phyloP scores from a whole-genome alignment of 2,329 filamentous ascomycete species.

The Byssothecium circinans region DNA sequence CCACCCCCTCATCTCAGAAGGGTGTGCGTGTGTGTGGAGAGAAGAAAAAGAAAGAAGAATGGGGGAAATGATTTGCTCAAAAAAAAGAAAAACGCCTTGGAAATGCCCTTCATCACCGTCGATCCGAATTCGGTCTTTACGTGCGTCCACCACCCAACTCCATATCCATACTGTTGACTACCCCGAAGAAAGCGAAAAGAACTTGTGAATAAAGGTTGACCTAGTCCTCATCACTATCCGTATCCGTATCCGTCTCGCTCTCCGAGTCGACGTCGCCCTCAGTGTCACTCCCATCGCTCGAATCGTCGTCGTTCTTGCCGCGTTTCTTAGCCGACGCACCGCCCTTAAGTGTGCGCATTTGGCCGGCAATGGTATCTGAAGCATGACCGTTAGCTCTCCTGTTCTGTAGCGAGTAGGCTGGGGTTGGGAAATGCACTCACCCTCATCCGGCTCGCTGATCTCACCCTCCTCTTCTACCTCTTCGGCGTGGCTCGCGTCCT shows the following conservation, averaged over 20 bases:
- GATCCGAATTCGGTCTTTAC: too few relatives aligned
- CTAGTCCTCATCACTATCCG: constrained; percentile 47
- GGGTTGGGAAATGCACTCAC: constrained; percentile 58
- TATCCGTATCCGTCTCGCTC: constrained; percentile 54
- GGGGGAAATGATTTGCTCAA: too few relatives aligned
- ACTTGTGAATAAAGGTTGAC: not conserved
- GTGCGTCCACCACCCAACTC: too few relatives aligned
- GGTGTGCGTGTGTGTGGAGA: too few relatives aligned
- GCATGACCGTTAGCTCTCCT: constrained; percentile 24
- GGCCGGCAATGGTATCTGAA: constrained; percentile 82
- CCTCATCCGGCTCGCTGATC: constrained; percentile 96
- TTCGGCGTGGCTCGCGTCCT: constrained; percentile 83
- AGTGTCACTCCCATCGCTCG: constrained; percentile 63
- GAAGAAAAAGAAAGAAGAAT: too few relatives aligned
- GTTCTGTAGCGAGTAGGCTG: not conserved
- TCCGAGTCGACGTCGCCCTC: constrained; percentile 62
- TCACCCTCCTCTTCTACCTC: constrained; percentile 85
- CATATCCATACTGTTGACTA: not conserved
- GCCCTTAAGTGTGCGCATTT: constrained; percentile 85
- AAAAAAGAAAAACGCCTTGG: too few relatives aligned
- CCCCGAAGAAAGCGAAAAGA: not conserved
- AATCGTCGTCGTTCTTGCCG: constrained; percentile 61
- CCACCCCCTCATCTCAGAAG: too few relatives aligned
- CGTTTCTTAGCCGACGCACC: constrained; percentile 63
- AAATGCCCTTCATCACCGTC: too few relatives aligned